These are phyloP conservation scores for Leccinellum rugosiceps DNA, from an alignment of 768 basidiomycete genomes.

Conservation along the genomic window DNA sequence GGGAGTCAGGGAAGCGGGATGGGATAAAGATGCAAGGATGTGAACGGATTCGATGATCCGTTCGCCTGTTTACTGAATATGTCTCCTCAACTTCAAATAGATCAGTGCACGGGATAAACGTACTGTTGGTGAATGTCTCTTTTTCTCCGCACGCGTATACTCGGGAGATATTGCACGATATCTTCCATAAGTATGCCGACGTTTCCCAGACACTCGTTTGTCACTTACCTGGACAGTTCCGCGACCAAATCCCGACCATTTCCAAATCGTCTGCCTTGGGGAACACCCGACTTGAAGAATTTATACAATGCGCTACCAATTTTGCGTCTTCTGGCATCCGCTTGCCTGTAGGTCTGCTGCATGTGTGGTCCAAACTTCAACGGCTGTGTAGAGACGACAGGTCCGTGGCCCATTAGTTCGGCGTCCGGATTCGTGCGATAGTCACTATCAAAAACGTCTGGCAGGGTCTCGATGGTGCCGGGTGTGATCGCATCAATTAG, in stretches of 20 bases:
- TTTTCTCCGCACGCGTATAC: no score
- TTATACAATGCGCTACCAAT: conserved; percentile 73
- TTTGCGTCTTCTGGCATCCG: conserved; percentile 65
- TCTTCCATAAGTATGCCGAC: conserved; percentile 5
- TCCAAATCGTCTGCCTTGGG: conserved; percentile 62
- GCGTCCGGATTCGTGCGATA: conserved; percentile 46
- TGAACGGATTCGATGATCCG: no score
- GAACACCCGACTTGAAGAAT: conserved; percentile 59
- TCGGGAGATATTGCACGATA: no score
- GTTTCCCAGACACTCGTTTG: not conserved
- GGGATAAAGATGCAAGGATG: no score
- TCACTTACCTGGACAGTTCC: conserved; percentile 70
- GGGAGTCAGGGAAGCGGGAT: no score
- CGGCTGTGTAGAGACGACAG: conserved; percentile 59
- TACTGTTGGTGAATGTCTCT: no score
- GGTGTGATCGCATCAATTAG: conserved; percentile 52
- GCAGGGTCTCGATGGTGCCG: conserved; percentile 49
- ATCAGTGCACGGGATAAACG: no score
- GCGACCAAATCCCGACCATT: conserved; percentile 83
- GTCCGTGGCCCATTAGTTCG: conserved; percentile 66
- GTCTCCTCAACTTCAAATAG: no score
- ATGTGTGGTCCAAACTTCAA: conserved; percentile 68
- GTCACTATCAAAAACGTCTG: conserved; percentile 67
- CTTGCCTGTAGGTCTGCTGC: conserved; percentile 76
- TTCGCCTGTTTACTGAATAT: no score